Evolutionary conservation across 345 rosid genomes (phyloP).

Genomic region (Eucalyptus lansdowneana): DNA sequence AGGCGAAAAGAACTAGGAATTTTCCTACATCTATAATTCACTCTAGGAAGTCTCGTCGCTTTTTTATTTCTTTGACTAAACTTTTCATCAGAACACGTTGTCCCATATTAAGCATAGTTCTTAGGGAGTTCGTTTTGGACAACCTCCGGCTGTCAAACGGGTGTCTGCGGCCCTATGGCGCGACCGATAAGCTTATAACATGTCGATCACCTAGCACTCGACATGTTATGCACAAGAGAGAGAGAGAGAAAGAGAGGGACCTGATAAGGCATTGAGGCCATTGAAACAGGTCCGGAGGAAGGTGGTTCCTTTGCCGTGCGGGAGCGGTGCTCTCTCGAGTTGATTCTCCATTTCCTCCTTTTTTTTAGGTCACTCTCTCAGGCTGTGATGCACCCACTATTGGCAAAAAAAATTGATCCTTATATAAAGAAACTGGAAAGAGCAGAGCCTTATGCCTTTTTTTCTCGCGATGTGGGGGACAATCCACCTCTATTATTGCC

Average conservation of each 20-base stretch:
- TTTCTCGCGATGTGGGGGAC: background rate
- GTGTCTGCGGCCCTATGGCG: background rate
- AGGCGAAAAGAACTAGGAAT: background rate
- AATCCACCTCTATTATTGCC: background rate
- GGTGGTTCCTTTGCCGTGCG: slow-evolving; percentile 28
- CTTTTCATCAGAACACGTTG: background rate
- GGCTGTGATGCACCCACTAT: background rate
- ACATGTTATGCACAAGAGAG: background rate
- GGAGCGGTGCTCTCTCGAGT: slow-evolving; percentile 18
- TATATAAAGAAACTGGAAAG: background rate
- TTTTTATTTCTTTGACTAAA: background rate
- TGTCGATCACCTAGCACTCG: background rate
- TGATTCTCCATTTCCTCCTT: background rate
- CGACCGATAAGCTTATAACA: background rate
- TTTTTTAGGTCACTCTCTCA: background rate
- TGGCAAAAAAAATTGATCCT: background rate
- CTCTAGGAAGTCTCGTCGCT: background rate
- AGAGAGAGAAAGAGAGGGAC: background rate
- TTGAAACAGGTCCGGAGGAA: slow-evolving; percentile 59
- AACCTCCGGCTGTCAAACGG: background rate
- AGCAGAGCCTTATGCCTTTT: background rate
- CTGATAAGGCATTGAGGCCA: slow-evolving; percentile 55
- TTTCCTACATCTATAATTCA: background rate
- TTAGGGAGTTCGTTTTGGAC: background rate
- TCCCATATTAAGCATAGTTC: background rate